Conservation (phyloP, 805 yeast genomes). For the Myxozyma lipomycoides region DNA sequence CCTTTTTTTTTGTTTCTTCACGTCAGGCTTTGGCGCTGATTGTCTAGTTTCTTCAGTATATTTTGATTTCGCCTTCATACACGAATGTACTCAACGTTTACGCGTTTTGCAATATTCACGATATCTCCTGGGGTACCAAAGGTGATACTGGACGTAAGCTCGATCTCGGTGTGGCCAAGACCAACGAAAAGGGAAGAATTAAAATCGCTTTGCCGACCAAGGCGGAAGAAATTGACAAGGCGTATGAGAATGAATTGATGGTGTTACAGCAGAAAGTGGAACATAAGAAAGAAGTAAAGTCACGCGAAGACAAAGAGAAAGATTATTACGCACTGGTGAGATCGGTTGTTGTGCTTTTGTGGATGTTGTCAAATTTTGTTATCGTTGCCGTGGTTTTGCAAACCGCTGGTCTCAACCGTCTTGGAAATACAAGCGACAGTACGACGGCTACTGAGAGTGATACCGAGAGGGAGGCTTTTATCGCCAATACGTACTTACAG, state of each 20-base stretch:
- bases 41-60: constrained; percentile 61
- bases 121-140: constrained; percentile 96
- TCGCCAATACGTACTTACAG: constrained; percentile 54
- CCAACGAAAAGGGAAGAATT: constrained; percentile 56
- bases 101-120: constrained; percentile 94
- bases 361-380: constrained; percentile 85
- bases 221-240: constrained; percentile 66
- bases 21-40: background rate
- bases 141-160: constrained; percentile 62
- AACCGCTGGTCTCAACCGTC: constrained; percentile 16
- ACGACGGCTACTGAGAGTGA: constrained; percentile 14
- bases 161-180: constrained; percentile 81
- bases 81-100: constrained; percentile 88
- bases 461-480: constrained; percentile 7
- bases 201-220: constrained; percentile 66
- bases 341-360: constrained; percentile 79
- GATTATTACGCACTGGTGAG: constrained; percentile 88
- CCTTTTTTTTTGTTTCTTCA: background rate
- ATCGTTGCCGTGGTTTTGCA: constrained; percentile 67
- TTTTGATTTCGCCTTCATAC: constrained; percentile 81
- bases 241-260: constrained; percentile 62
- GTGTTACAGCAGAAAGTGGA: constrained; percentile 43
- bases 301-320: constrained; percentile 54
- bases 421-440: background rate
- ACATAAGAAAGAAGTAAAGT: constrained; percentile 38